Conservation (phyloP, 495 filamentous ascomycete genomes). For the Hypoxylon lenormandii region DNA sequence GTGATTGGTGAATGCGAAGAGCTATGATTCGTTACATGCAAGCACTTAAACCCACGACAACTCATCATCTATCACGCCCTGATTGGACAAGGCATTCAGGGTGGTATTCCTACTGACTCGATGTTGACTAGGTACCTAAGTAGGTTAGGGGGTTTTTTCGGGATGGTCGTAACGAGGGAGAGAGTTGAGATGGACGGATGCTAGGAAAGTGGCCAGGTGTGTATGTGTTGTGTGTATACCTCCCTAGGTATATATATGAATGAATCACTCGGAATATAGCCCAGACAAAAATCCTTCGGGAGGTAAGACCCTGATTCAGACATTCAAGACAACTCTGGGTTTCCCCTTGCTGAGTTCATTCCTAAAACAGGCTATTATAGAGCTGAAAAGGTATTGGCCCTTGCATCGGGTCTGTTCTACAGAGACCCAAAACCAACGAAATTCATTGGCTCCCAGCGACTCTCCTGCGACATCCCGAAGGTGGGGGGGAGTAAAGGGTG, state of each 20-base stretch:
- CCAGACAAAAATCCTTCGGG: not conserved
- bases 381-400: slow-evolving; percentile 43
- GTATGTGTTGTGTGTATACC: too few species aligned
- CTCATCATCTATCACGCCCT: slow-evolving; percentile 29
- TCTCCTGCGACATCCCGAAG: slow-evolving; percentile 46
- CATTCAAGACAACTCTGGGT: not conserved
- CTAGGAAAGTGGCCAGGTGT: too few species aligned
- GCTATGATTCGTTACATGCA: slow-evolving; percentile 40
- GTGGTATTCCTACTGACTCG: slow-evolving; percentile 32
- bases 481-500: slow-evolving; percentile 35
- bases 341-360: slow-evolving; percentile 13
- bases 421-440: slow-evolving; percentile 27
- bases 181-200: not conserved
- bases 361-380: slow-evolving; percentile 43
- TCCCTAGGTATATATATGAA: not conserved
- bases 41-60: slow-evolving; percentile 44
- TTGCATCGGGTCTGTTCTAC: slow-evolving; percentile 47
- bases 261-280: slow-evolving; percentile 21
- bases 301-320: slow-evolving; percentile 7
- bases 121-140: slow-evolving; percentile 15
- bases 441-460: slow-evolving; percentile 24
- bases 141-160: not conserved
- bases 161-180: not conserved
- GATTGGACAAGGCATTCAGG: slow-evolving; percentile 29
- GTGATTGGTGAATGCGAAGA: slow-evolving; percentile 18